Evolutionary conservation across 768 basidiomycete genomes (phyloP).

Genomic region (Zangia roseola): DNA sequence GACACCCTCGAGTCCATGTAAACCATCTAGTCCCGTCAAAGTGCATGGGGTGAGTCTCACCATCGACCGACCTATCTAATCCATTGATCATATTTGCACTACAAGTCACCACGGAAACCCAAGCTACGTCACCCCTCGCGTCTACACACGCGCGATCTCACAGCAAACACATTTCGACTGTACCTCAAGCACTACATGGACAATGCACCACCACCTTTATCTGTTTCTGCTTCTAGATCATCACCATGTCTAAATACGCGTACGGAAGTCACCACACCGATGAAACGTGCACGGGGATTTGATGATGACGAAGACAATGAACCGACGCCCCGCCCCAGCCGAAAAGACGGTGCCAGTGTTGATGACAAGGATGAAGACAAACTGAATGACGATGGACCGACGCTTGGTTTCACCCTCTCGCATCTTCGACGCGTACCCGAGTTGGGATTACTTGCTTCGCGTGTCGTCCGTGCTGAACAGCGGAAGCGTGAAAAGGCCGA

Average conservation of each 20-base stretch:
- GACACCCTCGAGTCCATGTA: conserved; percentile 30
- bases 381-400: background rate
- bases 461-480: conserved; percentile 62
- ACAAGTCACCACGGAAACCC: conserved; percentile 24
- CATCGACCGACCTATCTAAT: background rate
- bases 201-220: conserved; percentile 34
- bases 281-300: conserved; percentile 26
- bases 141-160: conserved; percentile 65
- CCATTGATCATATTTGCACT: background rate
- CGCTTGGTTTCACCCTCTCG: conserved; percentile 64
- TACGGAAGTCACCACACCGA: conserved; percentile 27
- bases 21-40: conserved; percentile 24
- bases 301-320: conserved; percentile 8
- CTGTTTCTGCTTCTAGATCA: background rate
- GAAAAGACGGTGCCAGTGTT: background rate
- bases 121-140: conserved; percentile 74
- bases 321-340: conserved; percentile 9
- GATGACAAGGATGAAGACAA: background rate
- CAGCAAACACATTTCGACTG: conserved; percentile 66
- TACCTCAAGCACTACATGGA: conserved; percentile 83
- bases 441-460: conserved; percentile 56
- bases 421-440: conserved; percentile 75
- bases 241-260: conserved; percentile 5
- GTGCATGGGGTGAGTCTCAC: conserved; percentile 5
- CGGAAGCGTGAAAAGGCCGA: conserved; percentile 53